Base-by-base conservation (phyloP, 2,329 filamentous ascomycete species). In the Pseudogymnoascus sp. region DNA sequence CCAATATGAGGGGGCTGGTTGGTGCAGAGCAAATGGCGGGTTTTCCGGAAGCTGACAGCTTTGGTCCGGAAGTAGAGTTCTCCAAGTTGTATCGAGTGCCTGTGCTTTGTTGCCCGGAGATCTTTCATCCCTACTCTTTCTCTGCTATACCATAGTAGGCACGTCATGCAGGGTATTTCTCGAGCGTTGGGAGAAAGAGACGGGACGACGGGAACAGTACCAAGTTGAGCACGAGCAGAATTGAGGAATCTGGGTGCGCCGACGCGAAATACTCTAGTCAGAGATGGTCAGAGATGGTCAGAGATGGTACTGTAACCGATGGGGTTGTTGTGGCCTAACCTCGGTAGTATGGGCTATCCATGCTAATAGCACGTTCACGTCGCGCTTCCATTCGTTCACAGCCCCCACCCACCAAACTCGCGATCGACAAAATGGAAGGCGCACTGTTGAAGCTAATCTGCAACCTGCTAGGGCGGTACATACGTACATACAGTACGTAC, bases 351-450 rank as follows among this genome's bases (percentile, higher is more conserved):
- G 28, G 28, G 1, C 11, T 19, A 49, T 33, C 28, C 49, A 55
- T 55, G 49, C 6, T 14, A 55, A 55, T 55, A 55, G 16, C 49
- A 55, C 49, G 49, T 55, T 55, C 49, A 6, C 5, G 49, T 55
- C 49, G 16, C 5, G 49, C 28, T 35, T 35, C 49, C 19, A 55
- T 55, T 55, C 28, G 49, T 16, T 14, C 28, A 49, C 14, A 16
- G 14, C 7, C 49, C 28, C 49, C 49, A 55, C 49, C 49, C 8
- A 22, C 49, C 49, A 55, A 35, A 55, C 49, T 33, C n/a, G 16
- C 49, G 49, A 55, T 55, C 49, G 49, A 55, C 49, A 35, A 33
- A 55, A 35, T 33, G 49, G 49, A 55, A 55, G 28, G 49, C n/a
- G 25, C 28, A 35, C 49, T 12, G 28, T 4, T 35, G 16, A 8